Conservation (phyloP, 2,329 filamentous ascomycete species). For the Chrysosporium keratinophilum region DNA sequence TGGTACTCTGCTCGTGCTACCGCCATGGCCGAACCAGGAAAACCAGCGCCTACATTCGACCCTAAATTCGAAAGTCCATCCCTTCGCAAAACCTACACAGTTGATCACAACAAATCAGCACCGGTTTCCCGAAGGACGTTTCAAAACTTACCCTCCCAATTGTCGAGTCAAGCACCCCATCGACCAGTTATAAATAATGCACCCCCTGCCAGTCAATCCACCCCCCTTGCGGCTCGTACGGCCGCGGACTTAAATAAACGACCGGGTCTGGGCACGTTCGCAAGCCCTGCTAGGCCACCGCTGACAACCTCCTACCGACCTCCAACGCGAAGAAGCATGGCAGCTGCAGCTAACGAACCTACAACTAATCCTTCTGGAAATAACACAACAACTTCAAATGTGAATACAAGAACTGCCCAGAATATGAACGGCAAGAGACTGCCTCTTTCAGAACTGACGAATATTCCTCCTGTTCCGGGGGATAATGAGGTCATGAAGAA, state of each 20-base stretch:
- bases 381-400: slow-evolving; percentile 20
- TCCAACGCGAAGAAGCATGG: slow-evolving; percentile 34
- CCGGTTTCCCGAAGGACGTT: slow-evolving; percentile 48
- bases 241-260: not conserved
- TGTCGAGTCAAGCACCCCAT: slow-evolving; percentile 6
- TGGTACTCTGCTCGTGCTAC: slow-evolving; percentile 65
- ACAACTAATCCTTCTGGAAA: slow-evolving; percentile 16
- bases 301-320: slow-evolving; percentile 36
- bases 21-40: slow-evolving; percentile 42
- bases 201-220: slow-evolving; percentile 5
- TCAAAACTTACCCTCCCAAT: slow-evolving; percentile 11
- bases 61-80: slow-evolving; percentile 69
- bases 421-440: slow-evolving; percentile 33
- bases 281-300: slow-evolving; percentile 21
- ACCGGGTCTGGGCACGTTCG: slow-evolving; percentile 12
- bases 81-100: slow-evolving; percentile 75
- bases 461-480: slow-evolving; percentile 22
- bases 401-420: slow-evolving; percentile 1
- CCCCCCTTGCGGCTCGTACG: not conserved
- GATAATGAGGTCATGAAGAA: slow-evolving; percentile 16
- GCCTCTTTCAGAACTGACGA: slow-evolving; percentile 39
- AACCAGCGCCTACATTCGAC: slow-evolving; percentile 52
- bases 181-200: slow-evolving; percentile 2
- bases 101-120: slow-evolving; percentile 69
- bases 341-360: slow-evolving; percentile 18